Evolutionary conservation across 371 early-diverging fungal species (phyloP).

Genomic region (Lichtheimia ramosa): DNA sequence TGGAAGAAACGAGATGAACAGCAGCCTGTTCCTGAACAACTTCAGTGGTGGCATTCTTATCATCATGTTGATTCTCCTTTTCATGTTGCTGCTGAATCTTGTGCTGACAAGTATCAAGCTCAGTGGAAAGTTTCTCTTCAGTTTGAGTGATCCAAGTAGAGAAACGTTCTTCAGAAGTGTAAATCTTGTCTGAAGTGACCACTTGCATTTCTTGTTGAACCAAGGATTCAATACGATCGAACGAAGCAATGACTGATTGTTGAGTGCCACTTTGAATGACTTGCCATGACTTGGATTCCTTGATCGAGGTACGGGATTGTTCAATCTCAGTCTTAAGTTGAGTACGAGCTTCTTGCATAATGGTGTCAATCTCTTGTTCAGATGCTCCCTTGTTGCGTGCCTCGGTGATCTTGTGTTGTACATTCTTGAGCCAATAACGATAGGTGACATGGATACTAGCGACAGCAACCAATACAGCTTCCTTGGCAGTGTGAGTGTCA

Average conservation of each 20-base stretch:
- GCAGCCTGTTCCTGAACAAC: constrained; percentile 21
- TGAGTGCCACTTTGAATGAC: constrained; percentile 7
- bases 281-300: constrained; percentile 16
- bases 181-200: constrained; percentile 21
- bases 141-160: constrained; percentile 18
- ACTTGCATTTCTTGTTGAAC: constrained; percentile 19
- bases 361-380: constrained; percentile 29
- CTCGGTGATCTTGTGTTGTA: constrained; percentile 18
- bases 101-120: constrained; percentile 31
- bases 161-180: constrained; percentile 22
- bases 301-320: constrained; percentile 12
- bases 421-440: constrained; percentile 30
- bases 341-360: constrained; percentile 26
- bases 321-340: constrained; percentile 19
- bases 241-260: constrained; percentile 26
- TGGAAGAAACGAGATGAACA: constrained; percentile 21
- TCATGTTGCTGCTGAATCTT: constrained; percentile 14
- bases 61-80: constrained; percentile 17
- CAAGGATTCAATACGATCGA: constrained; percentile 23
- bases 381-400: constrained; percentile 33
- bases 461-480: constrained; percentile 24
- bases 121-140: constrained; percentile 23
- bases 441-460: constrained; percentile 33
- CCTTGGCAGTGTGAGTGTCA: constrained; percentile 6
- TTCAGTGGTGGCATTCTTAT: constrained; percentile 16